Base-by-base conservation (phyloP, 2,329 filamentous ascomycete genomes). In the Fusarium ambrosium region DNA sequence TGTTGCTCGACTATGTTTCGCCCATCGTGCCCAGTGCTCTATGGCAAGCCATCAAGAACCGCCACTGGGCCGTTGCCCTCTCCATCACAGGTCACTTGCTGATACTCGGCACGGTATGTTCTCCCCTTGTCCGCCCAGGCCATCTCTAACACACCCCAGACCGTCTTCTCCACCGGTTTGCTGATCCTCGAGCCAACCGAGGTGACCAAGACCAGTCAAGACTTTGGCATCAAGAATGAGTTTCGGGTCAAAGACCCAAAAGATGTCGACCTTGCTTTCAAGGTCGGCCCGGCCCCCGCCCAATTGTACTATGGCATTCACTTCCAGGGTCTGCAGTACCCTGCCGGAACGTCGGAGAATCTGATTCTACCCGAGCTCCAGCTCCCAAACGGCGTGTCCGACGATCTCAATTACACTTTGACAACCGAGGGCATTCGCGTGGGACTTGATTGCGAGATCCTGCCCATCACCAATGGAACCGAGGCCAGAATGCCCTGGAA, bases 1-100 rank as follows among this genome's bases (percentile, higher is more conserved):
- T 82, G 4, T 63, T 79, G 2, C 67, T 81, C n/a, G 80, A 82
- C 55, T 82, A 81, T 58, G 62, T 80, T 3, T 81, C 81, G 2
- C 79, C 80, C 14, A 68, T 74, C 4, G 32, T 80, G 18, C 66
- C 74, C 20, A 63, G 71, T 1, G 76, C 72, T 24, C 70, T 82
- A 6, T 81, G 64, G 66, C 62, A 39, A 7, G 73, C 80, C 8
- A 27, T 78, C 4, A 75, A 62, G n/a, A 79, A 79, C 55, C 68
- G 73, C 2, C 79, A 81, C 56, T 75, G 70, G 61, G 63, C 71
- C 6, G 77, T 81, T 3, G 62, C 73, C 4, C 55, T 76, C 20
- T 75, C 75, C 3, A 80, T 78, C 20, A 16, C 71, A 0, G 77
- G 76, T 5, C 80, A 79, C 51, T 43, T 80, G 11, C 55, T 81